Base-by-base conservation (phyloP, 2,329 filamentous ascomycete species). In the Alternaria alternata region DNA sequence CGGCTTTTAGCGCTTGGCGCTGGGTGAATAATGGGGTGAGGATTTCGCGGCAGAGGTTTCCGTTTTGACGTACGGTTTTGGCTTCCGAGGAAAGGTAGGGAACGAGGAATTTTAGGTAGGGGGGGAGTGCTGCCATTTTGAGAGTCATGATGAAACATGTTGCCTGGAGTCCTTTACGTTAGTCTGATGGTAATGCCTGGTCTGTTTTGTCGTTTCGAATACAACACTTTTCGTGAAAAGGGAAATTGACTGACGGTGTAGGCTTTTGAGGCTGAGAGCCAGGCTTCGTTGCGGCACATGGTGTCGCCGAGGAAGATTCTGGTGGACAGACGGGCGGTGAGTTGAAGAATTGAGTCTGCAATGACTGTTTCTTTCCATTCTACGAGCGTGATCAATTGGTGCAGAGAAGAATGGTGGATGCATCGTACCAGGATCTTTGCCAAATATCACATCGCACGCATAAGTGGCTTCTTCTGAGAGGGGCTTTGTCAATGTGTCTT, bases 251-350 rank as follows among this genome's bases (percentile, higher is more conserved):
- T 9, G 7, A 30, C 20, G 1, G 77, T 76, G 65, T 80, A 81
- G 34, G 68, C 58, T 16, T 70, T 74, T 36, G 73, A 65, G 3
- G 74, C 69, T 0, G 72, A 57, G 16, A 81, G 66, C 80, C 81
- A 83, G 54, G 75, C 66, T 54, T 75, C 66, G 57, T 81, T 79
- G 24, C 73, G 71, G 52, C 76, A 78, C 7, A 80, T 64, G 6
- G 64, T 59, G 4, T 75, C 67, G 18, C 81, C 80, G 30, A 79
- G 73, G 52, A 82, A 79, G 16, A 58, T 49, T 4, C n/a, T 34
- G 2, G 43, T 43, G 4, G 59, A 61, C 0, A 61, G 8, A 9
- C 59, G 59, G 12, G 59, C 11, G 20, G 58, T 18, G 1, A 61
- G 12, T 3, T 38, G 8, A 2, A 51, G 11, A 0, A 51, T 28